Conservation (phyloP, 768 basidiomycete genomes). For the Pluteus cervinus region DNA sequence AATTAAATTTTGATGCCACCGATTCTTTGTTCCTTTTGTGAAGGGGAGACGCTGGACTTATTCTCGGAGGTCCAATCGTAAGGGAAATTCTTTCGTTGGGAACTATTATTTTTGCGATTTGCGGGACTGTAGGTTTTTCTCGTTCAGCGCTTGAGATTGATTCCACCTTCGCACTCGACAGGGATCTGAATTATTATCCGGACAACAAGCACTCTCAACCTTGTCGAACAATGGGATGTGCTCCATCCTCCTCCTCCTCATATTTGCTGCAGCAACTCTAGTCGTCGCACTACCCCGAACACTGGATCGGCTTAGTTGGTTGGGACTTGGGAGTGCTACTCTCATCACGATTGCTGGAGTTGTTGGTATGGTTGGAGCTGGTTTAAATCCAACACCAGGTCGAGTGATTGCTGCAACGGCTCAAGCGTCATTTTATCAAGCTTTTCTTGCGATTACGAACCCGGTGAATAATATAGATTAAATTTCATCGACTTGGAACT, state of each 20-base stretch:
- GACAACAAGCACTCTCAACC: slow-evolving; percentile 44
- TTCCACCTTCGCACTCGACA: slow-evolving; percentile 11
- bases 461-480: too few species aligned
- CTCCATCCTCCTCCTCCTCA: slow-evolving; percentile 35
- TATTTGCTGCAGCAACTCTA: slow-evolving; percentile 38
- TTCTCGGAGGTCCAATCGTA: slow-evolving; percentile 41
- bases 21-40: too few species aligned
- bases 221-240: slow-evolving; percentile 46
- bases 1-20: too few species aligned
- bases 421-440: slow-evolving; percentile 36
- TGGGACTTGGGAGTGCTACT: slow-evolving; percentile 36
- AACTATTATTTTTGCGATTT: slow-evolving; percentile 47
- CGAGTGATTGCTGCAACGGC: slow-evolving; percentile 31
- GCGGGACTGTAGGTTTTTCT: slow-evolving; percentile 30
- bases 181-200: slow-evolving; percentile 44
- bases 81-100: slow-evolving; percentile 39
- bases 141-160: slow-evolving; percentile 7
- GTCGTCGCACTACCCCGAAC: slow-evolving; percentile 41
- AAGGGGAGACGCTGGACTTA: slow-evolving; percentile 47
- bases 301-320: slow-evolving; percentile 38
- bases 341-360: slow-evolving; percentile 40
- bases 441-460: slow-evolving; percentile 48
- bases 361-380: slow-evolving; percentile 46
- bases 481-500: too few species aligned
- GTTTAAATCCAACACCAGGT: slow-evolving; percentile 35